Conservation (phyloP, 495 filamentous ascomycete species). For the Penicillium coprophilum region DNA sequence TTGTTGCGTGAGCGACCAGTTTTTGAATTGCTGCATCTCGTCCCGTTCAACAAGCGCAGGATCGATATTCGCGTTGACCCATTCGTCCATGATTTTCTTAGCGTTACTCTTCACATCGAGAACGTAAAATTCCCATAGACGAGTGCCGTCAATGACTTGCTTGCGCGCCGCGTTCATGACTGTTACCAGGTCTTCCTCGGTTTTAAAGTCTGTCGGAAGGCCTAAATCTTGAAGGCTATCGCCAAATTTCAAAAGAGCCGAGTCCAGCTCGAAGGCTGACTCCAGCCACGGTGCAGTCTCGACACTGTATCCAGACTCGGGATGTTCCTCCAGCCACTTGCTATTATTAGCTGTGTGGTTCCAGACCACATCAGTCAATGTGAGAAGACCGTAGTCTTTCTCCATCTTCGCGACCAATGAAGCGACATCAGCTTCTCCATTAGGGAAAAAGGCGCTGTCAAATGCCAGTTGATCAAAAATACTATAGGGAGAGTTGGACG, state of each 20-base stretch:
- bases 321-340: slow-evolving; percentile 90
- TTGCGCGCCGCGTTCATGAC: slow-evolving; percentile 84
- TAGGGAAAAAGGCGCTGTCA: slow-evolving; percentile 78
- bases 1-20: slow-evolving; percentile 57
- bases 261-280: slow-evolving; percentile 83
- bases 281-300: slow-evolving; percentile 92
- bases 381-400: slow-evolving; percentile 77
- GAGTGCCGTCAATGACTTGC: slow-evolving; percentile 70
- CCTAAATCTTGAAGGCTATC: slow-evolving; percentile 63
- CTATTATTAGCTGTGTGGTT: slow-evolving; percentile 98
- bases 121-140: slow-evolving; percentile 92
- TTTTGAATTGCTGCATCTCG: slow-evolving; percentile 46
- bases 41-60: slow-evolving; percentile 37
- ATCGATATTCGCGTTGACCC: slow-evolving; percentile 57
- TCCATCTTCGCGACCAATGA: slow-evolving; percentile 79
- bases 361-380: slow-evolving; percentile 94
- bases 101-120: slow-evolving; percentile 74
- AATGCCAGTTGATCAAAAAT: slow-evolving; percentile 89
- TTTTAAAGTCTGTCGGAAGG: slow-evolving; percentile 70
- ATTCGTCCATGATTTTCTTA: slow-evolving; percentile 65
- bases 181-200: slow-evolving; percentile 69
- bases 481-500: slow-evolving; percentile 95
- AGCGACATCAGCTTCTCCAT: slow-evolving; percentile 80
- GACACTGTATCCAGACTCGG: slow-evolving; percentile 93
- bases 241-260: slow-evolving; percentile 75